These are phyloP conservation scores for Aspergillus hortae DNA, from an alignment of 2,329 filamentous ascomycete species.

Conservation along the genomic window DNA sequence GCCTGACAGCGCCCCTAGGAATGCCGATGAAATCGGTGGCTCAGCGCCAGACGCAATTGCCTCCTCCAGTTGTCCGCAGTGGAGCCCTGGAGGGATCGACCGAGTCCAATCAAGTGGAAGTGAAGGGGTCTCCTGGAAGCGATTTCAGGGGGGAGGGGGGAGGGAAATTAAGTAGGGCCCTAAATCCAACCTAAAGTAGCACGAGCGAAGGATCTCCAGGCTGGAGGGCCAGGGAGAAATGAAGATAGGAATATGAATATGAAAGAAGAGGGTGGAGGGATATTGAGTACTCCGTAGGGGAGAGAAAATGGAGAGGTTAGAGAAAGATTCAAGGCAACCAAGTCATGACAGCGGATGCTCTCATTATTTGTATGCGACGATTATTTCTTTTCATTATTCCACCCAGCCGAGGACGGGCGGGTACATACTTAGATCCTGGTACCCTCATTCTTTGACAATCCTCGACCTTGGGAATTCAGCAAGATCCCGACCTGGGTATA, in stretches of 20 bases:
- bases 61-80: conserved; percentile 18
- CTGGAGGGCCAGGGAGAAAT: background rate
- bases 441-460: too few relatives aligned
- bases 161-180: background rate
- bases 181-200: background rate
- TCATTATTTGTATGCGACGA: too few relatives aligned
- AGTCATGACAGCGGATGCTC: too few relatives aligned
- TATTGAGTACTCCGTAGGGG: too few relatives aligned
- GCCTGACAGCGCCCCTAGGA: background rate
- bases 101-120: conserved; percentile 20
- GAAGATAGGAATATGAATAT: background rate
- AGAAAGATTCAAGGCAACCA: too few relatives aligned
- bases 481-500: too few relatives aligned
- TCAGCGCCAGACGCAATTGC: conserved; percentile 14
- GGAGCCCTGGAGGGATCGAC: conserved; percentile 23
- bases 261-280: too few relatives aligned
- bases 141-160: conserved; percentile 12
- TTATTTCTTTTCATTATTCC: too few relatives aligned
- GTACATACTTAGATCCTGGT: too few relatives aligned
- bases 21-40: conserved; percentile 1
- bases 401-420: too few relatives aligned
- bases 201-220: background rate
- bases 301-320: background rate
- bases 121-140: conserved; percentile 11
- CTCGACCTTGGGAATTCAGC: too few relatives aligned